Percentiles rank a stretch among this genome's conserved stretches.
Evolutionary conservation across 1,139 yeast genomes (phyloP).

Genomic region (Cylindricascospora bacillispora): DNA sequence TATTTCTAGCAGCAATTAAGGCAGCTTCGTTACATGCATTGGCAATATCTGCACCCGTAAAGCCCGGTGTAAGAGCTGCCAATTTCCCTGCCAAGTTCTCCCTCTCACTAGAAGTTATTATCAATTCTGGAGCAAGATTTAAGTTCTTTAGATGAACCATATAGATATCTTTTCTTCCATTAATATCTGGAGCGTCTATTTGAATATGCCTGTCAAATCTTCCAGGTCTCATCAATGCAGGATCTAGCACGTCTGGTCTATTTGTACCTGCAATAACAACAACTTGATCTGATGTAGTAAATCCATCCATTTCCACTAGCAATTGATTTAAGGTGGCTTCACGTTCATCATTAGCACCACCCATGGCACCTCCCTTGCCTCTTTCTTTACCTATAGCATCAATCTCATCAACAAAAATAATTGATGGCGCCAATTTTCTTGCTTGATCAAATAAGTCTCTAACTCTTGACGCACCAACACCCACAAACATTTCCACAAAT

Average conservation of each 20-base stretch:
- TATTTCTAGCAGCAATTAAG: constrained; percentile 62
- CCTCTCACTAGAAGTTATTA: constrained; percentile 29
- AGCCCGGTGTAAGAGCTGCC: constrained; percentile 73
- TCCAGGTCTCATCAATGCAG: constrained; percentile 71
- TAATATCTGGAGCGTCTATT: constrained; percentile 64
- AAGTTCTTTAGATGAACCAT: constrained; percentile 55
- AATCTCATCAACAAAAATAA: constrained; percentile 70
- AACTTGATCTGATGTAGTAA: constrained; percentile 59
- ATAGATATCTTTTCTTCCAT: constrained; percentile 66
- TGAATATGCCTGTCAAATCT: constrained; percentile 70
- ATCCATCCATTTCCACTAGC: constrained; percentile 79
- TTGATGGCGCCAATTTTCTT: constrained; percentile 68
- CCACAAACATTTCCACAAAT: constrained; percentile 73
- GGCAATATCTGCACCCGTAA: constrained; percentile 79
- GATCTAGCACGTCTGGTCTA: constrained; percentile 66
- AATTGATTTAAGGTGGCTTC: constrained; percentile 71
- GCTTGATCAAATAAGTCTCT: constrained; percentile 74
- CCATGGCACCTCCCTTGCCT: constrained; percentile 41
- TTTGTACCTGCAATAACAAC: constrained; percentile 78
- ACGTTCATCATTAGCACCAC: constrained; percentile 67
- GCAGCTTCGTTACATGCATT: constrained; percentile 80
- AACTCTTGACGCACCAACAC: constrained; percentile 74
- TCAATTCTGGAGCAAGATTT: constrained; percentile 28
- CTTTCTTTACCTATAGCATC: constrained; percentile 79
- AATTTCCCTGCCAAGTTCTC: constrained; percentile 57